phyloP scores from a whole-genome alignment of 2,329 filamentous ascomycete genomes.

The Akanthomyces muscarius region DNA sequence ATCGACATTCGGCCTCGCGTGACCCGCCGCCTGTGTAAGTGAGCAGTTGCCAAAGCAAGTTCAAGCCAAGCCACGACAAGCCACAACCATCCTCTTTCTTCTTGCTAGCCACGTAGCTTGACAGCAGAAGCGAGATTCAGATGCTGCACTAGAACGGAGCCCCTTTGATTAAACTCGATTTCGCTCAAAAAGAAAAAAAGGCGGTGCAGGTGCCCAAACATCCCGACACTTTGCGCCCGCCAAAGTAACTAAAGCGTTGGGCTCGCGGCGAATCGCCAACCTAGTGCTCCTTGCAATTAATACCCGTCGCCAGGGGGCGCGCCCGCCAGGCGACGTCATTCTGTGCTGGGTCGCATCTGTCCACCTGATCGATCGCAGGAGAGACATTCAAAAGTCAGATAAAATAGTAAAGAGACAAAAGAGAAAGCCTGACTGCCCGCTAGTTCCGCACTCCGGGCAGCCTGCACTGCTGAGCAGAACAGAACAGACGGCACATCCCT shows the following conservation, averaged over 20 bases:
- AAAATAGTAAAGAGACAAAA: background rate
- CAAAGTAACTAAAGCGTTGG: no score
- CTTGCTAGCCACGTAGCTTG: background rate
- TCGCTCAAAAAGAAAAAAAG: background rate
- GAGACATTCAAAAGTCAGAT: background rate
- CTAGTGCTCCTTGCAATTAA: conserved; percentile 10
- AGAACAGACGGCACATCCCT: background rate
- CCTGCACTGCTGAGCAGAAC: background rate
- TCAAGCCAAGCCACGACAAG: background rate
- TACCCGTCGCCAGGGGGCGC: conserved; percentile 4
- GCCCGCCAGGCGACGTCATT: background rate
- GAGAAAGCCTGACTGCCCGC: background rate
- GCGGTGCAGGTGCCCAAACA: background rate
- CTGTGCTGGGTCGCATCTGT: background rate
- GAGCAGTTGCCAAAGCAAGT: no score
- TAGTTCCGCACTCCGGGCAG: background rate
- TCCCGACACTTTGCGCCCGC: background rate
- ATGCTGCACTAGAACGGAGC: background rate
- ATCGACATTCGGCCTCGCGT: background rate
- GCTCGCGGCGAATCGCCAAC: background rate
- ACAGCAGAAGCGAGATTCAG: background rate
- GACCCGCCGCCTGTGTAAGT: background rate
- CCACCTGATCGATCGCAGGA: conserved; percentile 10
- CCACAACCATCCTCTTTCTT: background rate
- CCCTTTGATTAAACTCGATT: background rate